Percentiles rank a stretch among this genome's conserved stretches.
phyloP scores from a whole-genome alignment of 495 filamentous ascomycete genomes.

The Aspergillus homomorphus region DNA sequence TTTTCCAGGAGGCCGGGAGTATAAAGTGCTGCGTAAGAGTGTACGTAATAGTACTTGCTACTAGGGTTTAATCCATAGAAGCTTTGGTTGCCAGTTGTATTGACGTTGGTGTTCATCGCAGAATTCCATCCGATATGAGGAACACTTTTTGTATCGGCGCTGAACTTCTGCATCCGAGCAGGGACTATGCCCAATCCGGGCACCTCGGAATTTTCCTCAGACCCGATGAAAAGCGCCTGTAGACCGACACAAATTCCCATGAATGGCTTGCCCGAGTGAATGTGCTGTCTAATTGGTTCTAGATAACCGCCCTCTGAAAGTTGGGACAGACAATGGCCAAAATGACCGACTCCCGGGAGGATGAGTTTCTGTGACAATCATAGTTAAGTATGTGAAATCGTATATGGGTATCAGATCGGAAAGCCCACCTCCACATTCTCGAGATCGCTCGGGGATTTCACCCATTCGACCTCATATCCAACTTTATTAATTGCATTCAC shows the following conservation, averaged over 20 bases:
- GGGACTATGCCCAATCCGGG: constrained; percentile 74
- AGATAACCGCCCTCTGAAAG: constrained; percentile 75
- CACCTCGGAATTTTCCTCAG: constrained; percentile 67
- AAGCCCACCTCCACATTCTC: constrained; percentile 70
- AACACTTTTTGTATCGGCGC: constrained; percentile 76
- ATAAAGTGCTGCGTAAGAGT: constrained; percentile 87
- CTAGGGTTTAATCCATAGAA: constrained; percentile 72
- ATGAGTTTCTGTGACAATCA: constrained; percentile 66
- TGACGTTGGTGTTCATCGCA: constrained; percentile 55
- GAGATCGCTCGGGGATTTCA: constrained; percentile 79
- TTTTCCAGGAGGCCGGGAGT: constrained; percentile 63
- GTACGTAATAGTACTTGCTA: constrained; percentile 98
- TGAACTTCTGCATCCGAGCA: constrained; percentile 68
- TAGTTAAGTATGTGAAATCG: constrained; percentile 21
- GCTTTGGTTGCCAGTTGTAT: constrained; percentile 43
- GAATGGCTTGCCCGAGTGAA: constrained; percentile 86
- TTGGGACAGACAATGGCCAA: constrained; percentile 89
- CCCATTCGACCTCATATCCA: constrained; percentile 91
- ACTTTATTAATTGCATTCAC: constrained; percentile 96
- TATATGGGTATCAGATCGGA: not conserved
- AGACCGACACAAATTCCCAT: constrained; percentile 97
- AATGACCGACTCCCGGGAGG: constrained; percentile 93
- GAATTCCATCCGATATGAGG: constrained; percentile 99
- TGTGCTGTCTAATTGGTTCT: constrained; percentile 73
- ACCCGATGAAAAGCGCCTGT: constrained; percentile 84